These are phyloP conservation scores for Fagopyrum homotropicum DNA, from an alignment of 148 eudicot genomes.

Conservation along the genomic window DNA sequence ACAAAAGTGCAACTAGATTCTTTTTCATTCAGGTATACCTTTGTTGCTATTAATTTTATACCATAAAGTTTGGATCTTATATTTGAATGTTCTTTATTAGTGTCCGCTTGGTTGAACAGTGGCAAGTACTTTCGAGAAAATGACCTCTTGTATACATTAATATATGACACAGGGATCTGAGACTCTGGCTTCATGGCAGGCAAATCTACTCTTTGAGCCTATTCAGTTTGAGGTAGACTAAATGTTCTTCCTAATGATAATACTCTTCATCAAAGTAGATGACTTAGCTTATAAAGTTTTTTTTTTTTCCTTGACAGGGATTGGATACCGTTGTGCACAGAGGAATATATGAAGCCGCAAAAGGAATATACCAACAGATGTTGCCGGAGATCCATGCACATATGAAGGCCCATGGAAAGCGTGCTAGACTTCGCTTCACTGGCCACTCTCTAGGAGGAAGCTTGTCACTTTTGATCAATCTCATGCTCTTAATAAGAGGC, in stretches of 20 bases:
- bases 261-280: background rate
- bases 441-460: constrained; percentile 99
- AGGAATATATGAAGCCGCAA: constrained; percentile 97
- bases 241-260: background rate
- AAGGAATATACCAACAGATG: constrained; percentile 88
- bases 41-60: background rate
- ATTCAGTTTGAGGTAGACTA: constrained; percentile 69
- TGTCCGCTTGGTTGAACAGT: no score
- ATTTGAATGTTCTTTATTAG: no score
- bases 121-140: no score
- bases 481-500: constrained; percentile 78
- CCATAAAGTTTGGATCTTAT: background rate
- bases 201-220: constrained; percentile 93
- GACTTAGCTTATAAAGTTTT: background rate
- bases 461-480: constrained; percentile 69
- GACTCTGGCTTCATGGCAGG: constrained; percentile 92
- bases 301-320: constrained; percentile 35
- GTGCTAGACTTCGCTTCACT: constrained; percentile 79
- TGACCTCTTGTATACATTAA: background rate
- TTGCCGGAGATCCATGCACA: constrained; percentile 74
- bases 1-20: constrained; percentile 61
- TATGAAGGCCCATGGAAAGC: constrained; percentile 53
- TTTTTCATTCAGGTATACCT: constrained; percentile 74
- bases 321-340: constrained; percentile 80
- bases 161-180: constrained; percentile 62